Conservation (phyloP, 2,329 filamentous ascomycete species). For the Sclerotinia borealis region DNA sequence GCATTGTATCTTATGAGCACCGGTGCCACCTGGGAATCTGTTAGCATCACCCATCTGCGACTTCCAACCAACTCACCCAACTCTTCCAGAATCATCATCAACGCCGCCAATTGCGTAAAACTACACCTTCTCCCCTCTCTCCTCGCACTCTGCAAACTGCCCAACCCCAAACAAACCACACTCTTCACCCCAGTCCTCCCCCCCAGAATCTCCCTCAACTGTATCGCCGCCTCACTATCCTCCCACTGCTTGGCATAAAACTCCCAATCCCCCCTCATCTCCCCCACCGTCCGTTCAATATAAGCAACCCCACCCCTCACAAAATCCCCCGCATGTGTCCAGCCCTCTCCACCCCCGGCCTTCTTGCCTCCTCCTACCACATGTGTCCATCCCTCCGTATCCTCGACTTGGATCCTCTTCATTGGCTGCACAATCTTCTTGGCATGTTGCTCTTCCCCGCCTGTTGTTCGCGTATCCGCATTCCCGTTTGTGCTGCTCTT, state of each 20-base stretch:
- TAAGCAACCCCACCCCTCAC: slow-evolving; percentile 26
- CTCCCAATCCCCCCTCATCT: slow-evolving; percentile 26
- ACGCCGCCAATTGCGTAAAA: slow-evolving; percentile 30
- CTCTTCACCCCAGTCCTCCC: slow-evolving; percentile 17
- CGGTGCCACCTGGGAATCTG: not conserved
- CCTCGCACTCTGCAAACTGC: slow-evolving; percentile 29
- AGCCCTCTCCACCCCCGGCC: not conserved
- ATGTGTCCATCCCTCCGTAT: slow-evolving; percentile 33
- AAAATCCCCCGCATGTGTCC: slow-evolving; percentile 28
- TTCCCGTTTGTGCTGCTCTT: slow-evolving; percentile 10
- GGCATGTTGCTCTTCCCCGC: slow-evolving; percentile 6
- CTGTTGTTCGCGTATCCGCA: too few relatives aligned
- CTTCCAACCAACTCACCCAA: slow-evolving; percentile 15
- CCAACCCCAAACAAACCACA: slow-evolving; percentile 30
- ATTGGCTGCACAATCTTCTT: slow-evolving; percentile 21
- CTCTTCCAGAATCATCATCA: slow-evolving; percentile 24
- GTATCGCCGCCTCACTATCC: slow-evolving; percentile 17
- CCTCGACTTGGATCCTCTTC: slow-evolving; percentile 29
- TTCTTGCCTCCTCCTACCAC: slow-evolving; percentile 23
- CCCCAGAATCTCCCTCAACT: slow-evolving; percentile 17
- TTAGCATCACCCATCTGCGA: not conserved
- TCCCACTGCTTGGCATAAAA: slow-evolving; percentile 28
- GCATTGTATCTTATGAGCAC: not conserved
- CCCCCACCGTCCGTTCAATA: slow-evolving; percentile 26
- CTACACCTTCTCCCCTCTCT: slow-evolving; percentile 28